These are phyloP conservation scores for Picea glauca DNA, from an alignment of 75 land plant species.

Conservation along the genomic window DNA sequence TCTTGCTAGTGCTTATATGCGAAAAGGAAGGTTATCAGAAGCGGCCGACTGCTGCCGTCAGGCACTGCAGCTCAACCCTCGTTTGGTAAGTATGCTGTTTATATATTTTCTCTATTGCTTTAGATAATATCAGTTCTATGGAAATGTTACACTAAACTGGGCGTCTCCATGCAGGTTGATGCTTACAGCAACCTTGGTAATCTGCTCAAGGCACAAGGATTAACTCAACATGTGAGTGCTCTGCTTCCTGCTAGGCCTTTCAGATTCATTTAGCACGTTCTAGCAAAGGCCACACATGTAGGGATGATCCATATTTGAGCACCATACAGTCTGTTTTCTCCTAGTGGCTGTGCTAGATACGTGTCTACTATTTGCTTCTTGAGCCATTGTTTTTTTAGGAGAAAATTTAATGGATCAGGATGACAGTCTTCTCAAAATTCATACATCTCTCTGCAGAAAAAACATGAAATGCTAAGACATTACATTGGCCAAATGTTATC, in stretches of 20 bases:
- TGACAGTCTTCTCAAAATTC: too few relatives aligned
- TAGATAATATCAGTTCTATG: background rate
- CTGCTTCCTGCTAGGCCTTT: too few relatives aligned
- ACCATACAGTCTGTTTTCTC: too few relatives aligned
- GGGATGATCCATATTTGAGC: too few relatives aligned
- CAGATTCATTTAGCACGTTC: too few relatives aligned
- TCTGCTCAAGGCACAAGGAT: constrained; percentile 46
- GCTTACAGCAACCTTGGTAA: constrained; percentile 57
- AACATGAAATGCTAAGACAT: too few relatives aligned
- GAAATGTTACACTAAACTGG: background rate
- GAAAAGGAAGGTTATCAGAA: constrained; percentile 45
- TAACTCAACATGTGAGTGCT: constrained; percentile 37
- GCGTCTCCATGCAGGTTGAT: constrained; percentile 31
- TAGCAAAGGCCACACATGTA: too few relatives aligned
- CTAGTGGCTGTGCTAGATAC: too few relatives aligned
- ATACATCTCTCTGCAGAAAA: too few relatives aligned
- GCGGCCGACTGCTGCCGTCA: constrained; percentile 55
- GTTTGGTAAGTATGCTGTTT: constrained; percentile 20
- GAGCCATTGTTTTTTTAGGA: too few relatives aligned
- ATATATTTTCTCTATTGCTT: background rate
- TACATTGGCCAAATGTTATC: too few relatives aligned
- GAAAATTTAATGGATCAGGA: background rate
- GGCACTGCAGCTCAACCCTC: constrained; percentile 40
- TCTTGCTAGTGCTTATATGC: constrained; percentile 58
- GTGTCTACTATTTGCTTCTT: too few relatives aligned